Conservation (phyloP, 805 yeast species). For the Saccharomycopsis malanga region DNA sequence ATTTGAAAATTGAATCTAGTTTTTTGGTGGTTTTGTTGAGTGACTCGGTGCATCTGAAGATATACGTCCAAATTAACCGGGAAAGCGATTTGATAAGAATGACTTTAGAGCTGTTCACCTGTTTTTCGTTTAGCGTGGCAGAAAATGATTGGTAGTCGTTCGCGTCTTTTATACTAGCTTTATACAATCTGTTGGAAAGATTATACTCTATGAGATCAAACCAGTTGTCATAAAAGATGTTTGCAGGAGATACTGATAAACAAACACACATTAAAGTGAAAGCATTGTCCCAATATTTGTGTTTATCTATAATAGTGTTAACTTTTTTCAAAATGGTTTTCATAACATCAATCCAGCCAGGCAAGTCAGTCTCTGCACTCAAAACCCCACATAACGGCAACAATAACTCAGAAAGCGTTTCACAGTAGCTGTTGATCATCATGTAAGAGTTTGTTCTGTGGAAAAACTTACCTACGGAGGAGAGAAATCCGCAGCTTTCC, state of each 20-base stretch:
- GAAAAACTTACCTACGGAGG: slow-evolving; percentile 81
- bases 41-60: slow-evolving; percentile 82
- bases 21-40: slow-evolving; percentile 79
- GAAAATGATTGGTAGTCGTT: slow-evolving; percentile 14
- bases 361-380: slow-evolving; percentile 94
- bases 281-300: slow-evolving; percentile 58
- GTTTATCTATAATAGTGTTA: slow-evolving; percentile 31
- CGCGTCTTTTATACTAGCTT: slow-evolving; percentile 11
- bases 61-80: slow-evolving; percentile 81
- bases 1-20: slow-evolving; percentile 54
- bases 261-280: slow-evolving; percentile 64
- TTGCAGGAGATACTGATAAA: slow-evolving; percentile 74
- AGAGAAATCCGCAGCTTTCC: slow-evolving; percentile 86
- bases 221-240: slow-evolving; percentile 71
- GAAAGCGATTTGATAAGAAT: slow-evolving; percentile 59
- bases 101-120: slow-evolving; percentile 34
- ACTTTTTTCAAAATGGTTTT: slow-evolving; percentile 46
- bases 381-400: slow-evolving; percentile 77
- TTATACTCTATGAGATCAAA: slow-evolving; percentile 48
- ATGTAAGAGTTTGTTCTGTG: slow-evolving; percentile 54
- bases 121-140: slow-evolving; percentile 1
- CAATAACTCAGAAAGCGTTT: slow-evolving; percentile 67
- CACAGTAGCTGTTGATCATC: slow-evolving; percentile 73
- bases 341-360: slow-evolving; percentile 86
- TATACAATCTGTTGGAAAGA: slow-evolving; percentile 12